Percentiles rank a stretch among this genome's conserved stretches.
phyloP scores from a whole-genome alignment of 176 grass and related monocot genomes.

The Paspalum notatum region DNA sequence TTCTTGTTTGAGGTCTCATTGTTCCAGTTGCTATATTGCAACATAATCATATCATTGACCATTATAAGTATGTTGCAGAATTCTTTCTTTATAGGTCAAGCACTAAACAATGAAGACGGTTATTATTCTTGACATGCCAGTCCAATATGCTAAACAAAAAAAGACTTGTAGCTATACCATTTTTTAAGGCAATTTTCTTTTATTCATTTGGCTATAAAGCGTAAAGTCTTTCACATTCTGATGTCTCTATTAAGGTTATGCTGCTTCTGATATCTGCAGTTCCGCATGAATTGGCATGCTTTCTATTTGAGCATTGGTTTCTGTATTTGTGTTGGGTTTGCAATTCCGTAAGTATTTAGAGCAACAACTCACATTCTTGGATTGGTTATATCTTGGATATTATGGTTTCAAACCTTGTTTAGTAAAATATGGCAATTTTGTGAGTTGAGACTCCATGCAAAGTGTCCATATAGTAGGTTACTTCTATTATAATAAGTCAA shows the following conservation, averaged over 20 bases:
- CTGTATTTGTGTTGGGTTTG: not conserved
- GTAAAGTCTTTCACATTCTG: not conserved
- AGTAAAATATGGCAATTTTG: not conserved
- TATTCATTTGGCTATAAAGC: not conserved
- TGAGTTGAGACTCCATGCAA: no score
- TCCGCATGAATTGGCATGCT: not conserved
- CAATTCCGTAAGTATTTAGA: not conserved
- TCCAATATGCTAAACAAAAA: not conserved
- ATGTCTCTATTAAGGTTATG: not conserved
- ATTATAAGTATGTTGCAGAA: not conserved
- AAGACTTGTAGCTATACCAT: not conserved
- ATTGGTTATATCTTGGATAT: not conserved
- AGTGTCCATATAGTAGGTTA: not conserved
- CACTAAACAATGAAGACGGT: not conserved
- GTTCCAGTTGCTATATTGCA: not conserved
- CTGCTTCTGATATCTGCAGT: not conserved
- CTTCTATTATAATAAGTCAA: not conserved
- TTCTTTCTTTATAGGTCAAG: not conserved
- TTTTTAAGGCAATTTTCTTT: not conserved
- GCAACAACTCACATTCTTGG: not conserved
- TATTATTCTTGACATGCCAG: not conserved
- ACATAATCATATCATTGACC: not conserved
- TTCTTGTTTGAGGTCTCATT: not conserved
- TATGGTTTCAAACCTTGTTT: not conserved
- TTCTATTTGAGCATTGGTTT: not conserved